Evolutionary conservation across 139 green algal species (phyloP), one percentile per base, ranked within the genome.

Genomic region (Auxenochlorella protothecoides): DNA sequence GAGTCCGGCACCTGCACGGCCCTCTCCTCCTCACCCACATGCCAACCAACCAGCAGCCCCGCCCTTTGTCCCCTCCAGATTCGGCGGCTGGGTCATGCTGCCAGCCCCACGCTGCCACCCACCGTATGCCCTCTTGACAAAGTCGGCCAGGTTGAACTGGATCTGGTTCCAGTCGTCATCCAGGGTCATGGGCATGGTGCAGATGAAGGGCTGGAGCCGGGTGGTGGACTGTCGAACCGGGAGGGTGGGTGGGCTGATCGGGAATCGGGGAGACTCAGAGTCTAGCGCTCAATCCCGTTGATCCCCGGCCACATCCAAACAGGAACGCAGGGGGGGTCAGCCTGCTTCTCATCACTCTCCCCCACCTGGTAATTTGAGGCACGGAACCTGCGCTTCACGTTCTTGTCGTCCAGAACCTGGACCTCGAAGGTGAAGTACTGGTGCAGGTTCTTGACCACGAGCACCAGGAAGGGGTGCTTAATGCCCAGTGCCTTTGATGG

Each of bases 381-480:
- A 3, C 94, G 73, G 86, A 99, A 98, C 10, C 94, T 83, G 68
- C 94, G 78, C n/a, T 89, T 79, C 12, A 97, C 91, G 70, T 97
- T 96, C 85, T 98, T 98, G 89, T 97, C 93, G 77, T 99, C 94
- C 56, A 98, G 82, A 14, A 99, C 90, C 72, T 93, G 84, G 53
- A 99, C 93, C 83, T 98, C 94, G 63, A 98, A 98, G 76, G 79
- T 93, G 81, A 89, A 97, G 81, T 96, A 97, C 75, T 96, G 96
- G 71, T 97, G 93, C 52, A 98, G 76, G 82, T 98, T 97, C 77
- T 98, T 98, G 75, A 98, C 89, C 67, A 98, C 96, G 85, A 97
- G 92, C 3, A 97, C 89, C 68, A 97, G 85, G 83, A 98, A 97
- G 5, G 93, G 92, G 76, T 98, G 85, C 85, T 97, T 97, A 78